Conservation (phyloP, 1,284 basidiomycete genomes). For the Cryptococcus sp. region DNA sequence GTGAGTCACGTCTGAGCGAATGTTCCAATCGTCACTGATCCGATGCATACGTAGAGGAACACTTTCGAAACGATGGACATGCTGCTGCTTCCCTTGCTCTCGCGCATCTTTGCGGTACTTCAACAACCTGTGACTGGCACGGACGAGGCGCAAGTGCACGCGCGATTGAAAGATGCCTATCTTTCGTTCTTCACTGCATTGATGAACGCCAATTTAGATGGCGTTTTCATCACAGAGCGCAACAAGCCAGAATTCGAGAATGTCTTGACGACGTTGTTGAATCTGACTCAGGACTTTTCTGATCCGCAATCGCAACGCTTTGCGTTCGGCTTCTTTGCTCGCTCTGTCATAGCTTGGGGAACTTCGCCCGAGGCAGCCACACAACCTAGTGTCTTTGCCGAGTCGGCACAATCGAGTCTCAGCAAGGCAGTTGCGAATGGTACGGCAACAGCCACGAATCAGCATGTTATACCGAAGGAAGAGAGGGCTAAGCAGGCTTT, state of each 20-base stretch:
- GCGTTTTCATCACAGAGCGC: slow-evolving; percentile 74
- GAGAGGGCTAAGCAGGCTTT: slow-evolving; percentile 58
- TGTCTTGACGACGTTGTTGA: slow-evolving; percentile 65
- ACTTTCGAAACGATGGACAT: slow-evolving; percentile 76
- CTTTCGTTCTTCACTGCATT: slow-evolving; percentile 80
- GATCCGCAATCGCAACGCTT: slow-evolving; percentile 76
- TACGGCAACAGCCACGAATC: slow-evolving; percentile 34
- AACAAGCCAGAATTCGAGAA: slow-evolving; percentile 80
- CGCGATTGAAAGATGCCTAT: slow-evolving; percentile 89
- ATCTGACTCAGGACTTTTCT: slow-evolving; percentile 69
- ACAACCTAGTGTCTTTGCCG: slow-evolving; percentile 43
- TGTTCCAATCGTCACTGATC: slow-evolving; percentile 11
- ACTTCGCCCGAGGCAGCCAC: slow-evolving; percentile 56
- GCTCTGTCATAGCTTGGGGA: slow-evolving; percentile 74
- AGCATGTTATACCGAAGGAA: slow-evolving; percentile 40
- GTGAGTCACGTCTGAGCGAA: slow-evolving; percentile 54
- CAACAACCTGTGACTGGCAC: slow-evolving; percentile 83
- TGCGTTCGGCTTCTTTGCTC: slow-evolving; percentile 76
- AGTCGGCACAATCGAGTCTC: slow-evolving; percentile 38
- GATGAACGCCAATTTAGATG: slow-evolving; percentile 76
- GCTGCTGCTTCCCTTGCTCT: slow-evolving; percentile 80
- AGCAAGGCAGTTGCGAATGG: slow-evolving; percentile 54
- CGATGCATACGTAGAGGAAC: slow-evolving; percentile 30
- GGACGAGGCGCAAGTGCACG: slow-evolving; percentile 80
- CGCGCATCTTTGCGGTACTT: slow-evolving; percentile 79